A percentile compares a stretch with the other conserved stretches of the same genome.
phyloP scores from a whole-genome alignment of 2,329 filamentous ascomycete species.

The Parastagonospora avenae region DNA sequence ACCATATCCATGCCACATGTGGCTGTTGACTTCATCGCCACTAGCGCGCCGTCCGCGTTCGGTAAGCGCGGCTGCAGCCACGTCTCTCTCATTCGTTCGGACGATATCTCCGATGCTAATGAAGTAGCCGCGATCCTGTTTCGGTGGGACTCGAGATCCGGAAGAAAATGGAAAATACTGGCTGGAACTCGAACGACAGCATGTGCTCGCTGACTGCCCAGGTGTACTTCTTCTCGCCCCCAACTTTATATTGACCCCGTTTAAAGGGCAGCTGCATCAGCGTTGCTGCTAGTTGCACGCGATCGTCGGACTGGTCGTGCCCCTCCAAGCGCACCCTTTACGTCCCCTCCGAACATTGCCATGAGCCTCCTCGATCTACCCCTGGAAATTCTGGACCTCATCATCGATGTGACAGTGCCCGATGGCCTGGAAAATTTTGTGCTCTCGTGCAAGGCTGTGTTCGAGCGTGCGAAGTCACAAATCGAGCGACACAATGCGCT shows the following conservation, averaged over 20 bases:
- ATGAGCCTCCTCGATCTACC: slow-evolving; percentile 43
- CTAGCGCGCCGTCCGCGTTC: too few relatives aligned
- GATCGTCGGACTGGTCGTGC: not conserved
- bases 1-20: too few relatives aligned
- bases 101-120: too few relatives aligned
- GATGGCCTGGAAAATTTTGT: slow-evolving; percentile 35
- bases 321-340: not conserved
- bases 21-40: too few relatives aligned
- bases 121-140: too few relatives aligned
- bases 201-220: too few relatives aligned
- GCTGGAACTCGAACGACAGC: too few relatives aligned
- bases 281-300: not conserved
- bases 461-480: slow-evolving; percentile 30
- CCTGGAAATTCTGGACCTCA: slow-evolving; percentile 38
- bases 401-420: slow-evolving; percentile 35
- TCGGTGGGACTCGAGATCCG: too few relatives aligned
- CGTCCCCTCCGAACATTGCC: not conserved
- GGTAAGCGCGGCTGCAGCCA: too few relatives aligned
- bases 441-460: slow-evolving; percentile 36
- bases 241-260: not conserved
- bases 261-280: not conserved
- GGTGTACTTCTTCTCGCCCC: not conserved
- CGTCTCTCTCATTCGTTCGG: too few relatives aligned
- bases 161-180: too few relatives aligned
- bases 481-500: slow-evolving; percentile 36